Base-by-base conservation (phyloP, 257 asterid species). In the Jacaranda mimosifolia region DNA sequence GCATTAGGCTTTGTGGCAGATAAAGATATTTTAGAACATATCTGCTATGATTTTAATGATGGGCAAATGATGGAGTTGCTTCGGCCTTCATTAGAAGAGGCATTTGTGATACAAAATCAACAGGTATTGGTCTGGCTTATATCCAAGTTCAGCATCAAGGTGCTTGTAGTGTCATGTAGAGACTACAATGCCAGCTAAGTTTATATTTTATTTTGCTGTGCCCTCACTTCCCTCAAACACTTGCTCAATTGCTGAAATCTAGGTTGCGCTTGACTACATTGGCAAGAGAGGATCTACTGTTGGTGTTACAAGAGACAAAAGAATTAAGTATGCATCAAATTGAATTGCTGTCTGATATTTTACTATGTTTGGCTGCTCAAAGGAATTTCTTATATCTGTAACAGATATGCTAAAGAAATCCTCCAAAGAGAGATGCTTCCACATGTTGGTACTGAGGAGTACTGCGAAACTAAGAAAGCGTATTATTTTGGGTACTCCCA, bases 391-490 rank as follows among this genome's bases (percentile, higher is more conserved):
- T 40, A 40, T 40, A 7, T 40, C 8, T 77, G 3, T 84, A 42
- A 76, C 82, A 95, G 99, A 90, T 93, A 95, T 83, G 99, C 99
- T 35, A 93, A 79, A 68, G 99, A 95, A 77, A 95, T 95, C 70
- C 98, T 95, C 74, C 97, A 95, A 77, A 95, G 89, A 82, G 98
- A 95, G 85, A 93, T 95, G 98, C 99, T 95, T 83, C 99, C 98
- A 74, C 99, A 95, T 81, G 99, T 95, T 81, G 99, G 99, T 9
- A 86, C 91, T 70, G 96, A 92, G 59, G 99, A 95, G 77, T 87
- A 85, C 71, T 95, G 99, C 70, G 98, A 93, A 87, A 95, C 99
- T 8, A 95, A 90, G 87, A 95, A 95, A 80, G 99, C 98, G 51
- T 95, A 93, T 80, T 95, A 89, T 85, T 95, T 91, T 82, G 98